These are phyloP conservation scores for Linderniella brevidens DNA, from an alignment of 257 asterid species.

Conservation along the genomic window DNA sequence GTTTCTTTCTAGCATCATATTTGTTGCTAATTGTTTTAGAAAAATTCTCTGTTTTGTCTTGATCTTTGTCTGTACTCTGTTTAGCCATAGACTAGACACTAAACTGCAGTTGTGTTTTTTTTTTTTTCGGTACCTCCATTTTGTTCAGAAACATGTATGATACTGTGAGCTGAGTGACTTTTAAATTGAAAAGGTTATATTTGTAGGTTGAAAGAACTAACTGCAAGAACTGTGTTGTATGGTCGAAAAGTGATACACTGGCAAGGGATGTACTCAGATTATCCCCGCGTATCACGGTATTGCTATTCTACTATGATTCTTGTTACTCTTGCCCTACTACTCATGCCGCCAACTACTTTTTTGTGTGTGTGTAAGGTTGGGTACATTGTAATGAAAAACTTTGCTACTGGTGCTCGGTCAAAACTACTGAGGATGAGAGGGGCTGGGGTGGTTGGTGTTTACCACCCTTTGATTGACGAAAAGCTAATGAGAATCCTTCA, in stretches of 20 bases:
- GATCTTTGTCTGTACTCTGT: too few species aligned
- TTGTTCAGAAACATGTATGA: too few species aligned
- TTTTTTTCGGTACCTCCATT: too few species aligned
- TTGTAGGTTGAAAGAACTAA: slow-evolving; percentile 51
- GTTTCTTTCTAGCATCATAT: too few species aligned
- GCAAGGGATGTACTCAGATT: slow-evolving; percentile 57
- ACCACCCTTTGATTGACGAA: slow-evolving; percentile 79
- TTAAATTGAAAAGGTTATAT: not conserved
- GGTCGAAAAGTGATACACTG: slow-evolving; percentile 94
- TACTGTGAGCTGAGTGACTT: too few species aligned
- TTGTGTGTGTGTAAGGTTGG: slow-evolving; percentile 47
- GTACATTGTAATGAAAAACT: slow-evolving; percentile 78
- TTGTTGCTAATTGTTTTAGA: too few species aligned
- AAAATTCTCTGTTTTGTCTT: too few species aligned
- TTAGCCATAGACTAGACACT: too few species aligned
- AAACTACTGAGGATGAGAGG: slow-evolving; percentile 58
- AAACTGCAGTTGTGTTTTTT: too few species aligned
- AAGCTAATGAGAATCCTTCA: slow-evolving; percentile 56
- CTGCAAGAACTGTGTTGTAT: slow-evolving; percentile 66
- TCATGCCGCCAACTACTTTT: too few species aligned
- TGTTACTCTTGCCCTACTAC: slow-evolving; percentile 11
- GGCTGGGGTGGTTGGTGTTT: slow-evolving; percentile 81
- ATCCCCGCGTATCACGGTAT: slow-evolving; percentile 47
- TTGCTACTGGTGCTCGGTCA: slow-evolving; percentile 39
- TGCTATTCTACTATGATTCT: not conserved